Percentiles rank a stretch among this genome's conserved stretches.
These are phyloP conservation scores for Moelleriella libera DNA, from an alignment of 2,329 filamentous ascomycete genomes.

Conservation along the genomic window DNA sequence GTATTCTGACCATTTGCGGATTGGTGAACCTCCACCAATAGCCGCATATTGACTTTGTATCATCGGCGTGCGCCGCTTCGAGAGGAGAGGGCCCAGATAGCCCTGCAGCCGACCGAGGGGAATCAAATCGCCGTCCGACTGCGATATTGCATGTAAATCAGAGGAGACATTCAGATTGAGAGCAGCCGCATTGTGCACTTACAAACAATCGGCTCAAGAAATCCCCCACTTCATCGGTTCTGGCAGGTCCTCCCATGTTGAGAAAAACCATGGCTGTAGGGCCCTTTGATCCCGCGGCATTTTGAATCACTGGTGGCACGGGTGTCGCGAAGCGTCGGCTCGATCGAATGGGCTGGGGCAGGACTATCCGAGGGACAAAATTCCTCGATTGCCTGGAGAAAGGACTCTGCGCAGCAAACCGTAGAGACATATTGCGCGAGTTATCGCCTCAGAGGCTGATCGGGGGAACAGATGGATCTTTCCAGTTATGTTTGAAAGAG, in stretches of 20 bases:
- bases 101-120: conserved; percentile 84
- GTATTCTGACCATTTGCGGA: conserved; percentile 94
- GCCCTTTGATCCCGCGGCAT: conserved; percentile 55
- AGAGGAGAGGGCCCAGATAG: conserved; percentile 82
- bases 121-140: conserved; percentile 90
- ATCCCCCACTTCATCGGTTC: conserved; percentile 71
- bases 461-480: background rate
- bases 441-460: background rate
- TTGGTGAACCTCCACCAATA: conserved; percentile 95
- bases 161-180: background rate
- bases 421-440: conserved; percentile 15
- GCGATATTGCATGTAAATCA: conserved; percentile 3
- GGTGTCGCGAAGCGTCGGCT: conserved; percentile 21
- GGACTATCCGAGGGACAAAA: conserved; percentile 12
- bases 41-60: conserved; percentile 91
- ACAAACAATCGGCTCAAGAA: conserved; percentile 91
- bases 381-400: conserved; percentile 12
- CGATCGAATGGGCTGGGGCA: conserved; percentile 16
- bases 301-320: conserved; percentile 67
- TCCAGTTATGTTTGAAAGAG: background rate
- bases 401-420: conserved; percentile 16
- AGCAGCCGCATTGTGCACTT: conserved; percentile 20
- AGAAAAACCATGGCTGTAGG: conserved; percentile 97
- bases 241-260: conserved; percentile 96
- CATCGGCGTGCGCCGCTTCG: conserved; percentile 79